These are phyloP conservation scores for Nannochloropsis granulata DNA, from an alignment of 108 stramenopile species.

Conservation along the genomic window DNA sequence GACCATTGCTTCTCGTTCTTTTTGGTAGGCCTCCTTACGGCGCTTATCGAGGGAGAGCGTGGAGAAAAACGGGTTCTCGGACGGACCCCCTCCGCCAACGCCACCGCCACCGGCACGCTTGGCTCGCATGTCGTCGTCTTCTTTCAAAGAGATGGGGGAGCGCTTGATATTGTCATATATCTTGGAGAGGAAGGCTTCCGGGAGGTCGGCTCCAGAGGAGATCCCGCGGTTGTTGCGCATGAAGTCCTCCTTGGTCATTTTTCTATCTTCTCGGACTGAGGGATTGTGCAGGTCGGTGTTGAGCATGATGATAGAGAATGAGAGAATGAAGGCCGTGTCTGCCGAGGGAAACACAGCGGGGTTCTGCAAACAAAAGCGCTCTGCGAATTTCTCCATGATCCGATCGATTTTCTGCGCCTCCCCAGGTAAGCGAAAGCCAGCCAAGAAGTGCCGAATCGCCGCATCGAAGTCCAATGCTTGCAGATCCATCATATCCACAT, in stretches of 20 bases:
- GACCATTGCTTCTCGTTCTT: slow-evolving; percentile 88
- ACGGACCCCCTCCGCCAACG: slow-evolving; percentile 28
- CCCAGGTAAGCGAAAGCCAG: slow-evolving; percentile 89
- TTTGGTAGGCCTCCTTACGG: slow-evolving; percentile 57
- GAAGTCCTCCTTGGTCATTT: slow-evolving; percentile 85
- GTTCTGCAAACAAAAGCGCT: slow-evolving; percentile 73
- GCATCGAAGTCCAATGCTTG: slow-evolving; percentile 68
- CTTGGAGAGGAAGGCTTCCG: slow-evolving; percentile 57
- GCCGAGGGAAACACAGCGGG: slow-evolving; percentile 69
- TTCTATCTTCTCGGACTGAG: slow-evolving; percentile 48
- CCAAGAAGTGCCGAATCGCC: slow-evolving; percentile 83
- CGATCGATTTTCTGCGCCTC: slow-evolving; percentile 99
- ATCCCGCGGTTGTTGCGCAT: slow-evolving; percentile 90
- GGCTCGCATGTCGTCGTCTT: slow-evolving; percentile 57
- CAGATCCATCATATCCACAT: slow-evolving; percentile 64
- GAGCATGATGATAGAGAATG: slow-evolving; percentile 97
- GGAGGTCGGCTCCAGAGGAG: slow-evolving; percentile 81
- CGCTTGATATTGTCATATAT: slow-evolving; percentile 86
- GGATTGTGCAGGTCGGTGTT: slow-evolving; percentile 97
- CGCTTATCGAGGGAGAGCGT: slow-evolving; percentile 9
- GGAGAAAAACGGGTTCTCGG: slow-evolving; percentile 47
- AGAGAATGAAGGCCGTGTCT: slow-evolving; percentile 89
- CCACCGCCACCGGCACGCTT: slow-evolving; percentile 8
- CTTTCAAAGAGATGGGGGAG: slow-evolving; percentile 86
- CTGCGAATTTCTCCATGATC: slow-evolving; percentile 98